Base-by-base conservation (phyloP, 345 rosid genomes). In the Leavenworthia alabamica region DNA sequence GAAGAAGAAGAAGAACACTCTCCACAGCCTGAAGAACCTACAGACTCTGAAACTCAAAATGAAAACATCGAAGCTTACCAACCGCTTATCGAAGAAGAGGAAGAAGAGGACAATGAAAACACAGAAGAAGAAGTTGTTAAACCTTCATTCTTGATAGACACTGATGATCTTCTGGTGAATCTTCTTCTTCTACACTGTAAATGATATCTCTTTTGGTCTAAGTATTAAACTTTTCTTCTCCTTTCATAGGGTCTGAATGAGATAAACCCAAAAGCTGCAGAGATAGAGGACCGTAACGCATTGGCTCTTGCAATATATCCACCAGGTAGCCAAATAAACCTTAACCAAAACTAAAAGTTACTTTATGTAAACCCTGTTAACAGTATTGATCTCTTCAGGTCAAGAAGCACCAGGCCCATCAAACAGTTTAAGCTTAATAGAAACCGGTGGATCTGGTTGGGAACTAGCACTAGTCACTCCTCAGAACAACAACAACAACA, bases 261-360 rank as follows among this genome's bases (percentile, higher is more conserved):
- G 77, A 89, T 92, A 68, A 72, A 55, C 69, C 90, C 92, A 24
- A 75, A 66, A 45, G 92, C 88, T 36, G 60, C 90, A 62, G 90
- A 84, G 63, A 79, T 87, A 36, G 87, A 89, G 22, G 90, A 94
- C 58, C 84, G 81, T 66, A 94, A 87, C 80, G 88, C 99, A 35
- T 69, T 86, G 64, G 96, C 97, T 72, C 79, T 94, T 54, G 97
- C 99, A 55, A 90, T 89, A 73, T 84, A 87, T 66, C 89, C 99
- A 19, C 83, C 78, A 72, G 85, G 80, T 76, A 82, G 83, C 76
- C 60, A 70, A 84, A 70, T 83, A 20, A 37, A 4, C 26, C 56
- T 46, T 26, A 29, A 65, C 54, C 13, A 32, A 24, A 33, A 10
- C 17, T 43, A 8, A 22, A 22, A 32, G 20, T 13, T 31, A 31